Evolutionary conservation across 1,284 basidiomycete species (phyloP).

Genomic region (Wolfiporia cocos): DNA sequence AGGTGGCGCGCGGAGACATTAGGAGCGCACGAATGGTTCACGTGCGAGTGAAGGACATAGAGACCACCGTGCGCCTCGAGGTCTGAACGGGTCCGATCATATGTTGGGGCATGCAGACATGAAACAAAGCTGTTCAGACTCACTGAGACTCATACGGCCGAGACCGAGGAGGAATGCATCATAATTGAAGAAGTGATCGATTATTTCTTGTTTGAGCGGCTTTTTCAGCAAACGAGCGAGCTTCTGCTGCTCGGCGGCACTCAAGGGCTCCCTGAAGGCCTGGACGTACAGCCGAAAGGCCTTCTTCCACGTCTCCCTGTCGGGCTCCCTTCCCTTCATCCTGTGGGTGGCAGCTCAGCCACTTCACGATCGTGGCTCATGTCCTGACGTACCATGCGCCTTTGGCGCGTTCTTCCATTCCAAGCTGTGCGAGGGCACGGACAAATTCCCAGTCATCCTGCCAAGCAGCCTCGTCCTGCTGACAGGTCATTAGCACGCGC

Average conservation of each 20-base stretch:
- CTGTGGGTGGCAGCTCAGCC: conserved; percentile 10
- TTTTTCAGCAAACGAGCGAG: conserved; percentile 51
- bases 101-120: conserved; percentile 4
- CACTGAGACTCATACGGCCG: conserved; percentile 83
- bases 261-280: conserved; percentile 50
- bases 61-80: conserved; percentile 84
- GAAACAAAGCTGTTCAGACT: conserved; percentile 19
- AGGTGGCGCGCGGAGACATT: conserved; percentile 72
- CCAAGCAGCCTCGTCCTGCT: conserved; percentile 34
- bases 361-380: neutral
- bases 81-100: conserved; percentile 35
- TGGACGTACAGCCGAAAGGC: conserved; percentile 51
- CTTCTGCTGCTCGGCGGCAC: conserved; percentile 46
- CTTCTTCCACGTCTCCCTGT: conserved; percentile 56
- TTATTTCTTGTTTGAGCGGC: conserved; percentile 45
- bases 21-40: conserved; percentile 81
- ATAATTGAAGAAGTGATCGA: conserved; percentile 63
- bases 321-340: conserved; percentile 39
- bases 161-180: conserved; percentile 68
- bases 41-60: conserved; percentile 80
- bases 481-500: conserved; percentile 52
- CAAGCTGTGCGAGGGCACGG: conserved; percentile 50
- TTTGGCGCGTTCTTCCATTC: conserved; percentile 60
- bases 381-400: conserved; percentile 37
- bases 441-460: conserved; percentile 46